A percentile compares a stretch with the other conserved stretches of the same genome.
These are phyloP conservation scores for Boletus rubropictus DNA, from an alignment of 768 basidiomycete species.

Conservation along the genomic window DNA sequence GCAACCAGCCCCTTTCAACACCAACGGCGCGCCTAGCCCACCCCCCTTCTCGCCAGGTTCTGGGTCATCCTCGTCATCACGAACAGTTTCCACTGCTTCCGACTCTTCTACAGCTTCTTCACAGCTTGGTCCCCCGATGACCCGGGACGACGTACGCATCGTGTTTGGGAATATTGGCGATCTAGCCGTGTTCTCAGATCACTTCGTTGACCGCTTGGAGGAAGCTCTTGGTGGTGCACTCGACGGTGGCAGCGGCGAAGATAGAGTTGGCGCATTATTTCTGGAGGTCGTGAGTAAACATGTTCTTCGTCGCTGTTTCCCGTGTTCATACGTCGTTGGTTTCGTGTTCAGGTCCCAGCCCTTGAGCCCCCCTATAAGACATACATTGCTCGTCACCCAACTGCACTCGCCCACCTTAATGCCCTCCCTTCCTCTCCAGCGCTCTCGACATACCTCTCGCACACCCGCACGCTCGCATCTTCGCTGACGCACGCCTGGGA, in stretches of 20 bases:
- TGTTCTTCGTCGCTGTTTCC: background rate
- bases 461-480: constrained; percentile 60
- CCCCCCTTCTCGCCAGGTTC: constrained; percentile 30
- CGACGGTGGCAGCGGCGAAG: constrained; percentile 62
- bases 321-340: background rate
- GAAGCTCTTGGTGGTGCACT: constrained; percentile 57
- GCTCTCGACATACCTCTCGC: constrained; percentile 57
- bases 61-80: constrained; percentile 34
- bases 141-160: constrained; percentile 57
- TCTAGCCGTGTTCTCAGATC: constrained; percentile 66
- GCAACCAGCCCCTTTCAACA: constrained; percentile 36
- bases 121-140: constrained; percentile 56
- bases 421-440: constrained; percentile 38
- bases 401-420: constrained; percentile 64
- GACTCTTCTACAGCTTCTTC: constrained; percentile 47
- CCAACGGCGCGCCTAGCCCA: constrained; percentile 20
- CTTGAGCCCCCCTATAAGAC: constrained; percentile 69
- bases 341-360: constrained; percentile 49
- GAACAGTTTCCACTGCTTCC: constrained; percentile 42
- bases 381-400: constrained; percentile 77
- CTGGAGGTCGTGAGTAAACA: constrained; percentile 53
- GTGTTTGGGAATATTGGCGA: constrained; percentile 77
- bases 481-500: constrained; percentile 87
- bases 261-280: constrained; percentile 66
- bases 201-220: constrained; percentile 59